Conservation (phyloP, 1,284 basidiomycete species). For the Ustilago curta region DNA sequence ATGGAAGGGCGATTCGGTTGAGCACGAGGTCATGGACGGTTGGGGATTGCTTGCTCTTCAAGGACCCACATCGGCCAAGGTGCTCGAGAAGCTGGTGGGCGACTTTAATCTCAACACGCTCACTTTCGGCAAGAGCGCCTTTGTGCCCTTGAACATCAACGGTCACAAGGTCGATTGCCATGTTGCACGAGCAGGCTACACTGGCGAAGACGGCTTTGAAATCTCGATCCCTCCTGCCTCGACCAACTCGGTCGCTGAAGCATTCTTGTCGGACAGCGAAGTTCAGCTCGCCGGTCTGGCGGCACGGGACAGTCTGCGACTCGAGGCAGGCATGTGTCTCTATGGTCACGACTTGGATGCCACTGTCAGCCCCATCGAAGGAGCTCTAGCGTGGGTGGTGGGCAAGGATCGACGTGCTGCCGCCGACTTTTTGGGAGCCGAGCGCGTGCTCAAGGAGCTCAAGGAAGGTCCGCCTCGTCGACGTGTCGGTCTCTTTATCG, state of each 20-base stretch:
- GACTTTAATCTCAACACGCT: constrained; percentile 74
- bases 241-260: constrained; percentile 79
- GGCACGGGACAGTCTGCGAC: constrained; percentile 88
- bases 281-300: constrained; percentile 91
- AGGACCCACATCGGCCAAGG: constrained; percentile 84
- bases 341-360: constrained; percentile 95
- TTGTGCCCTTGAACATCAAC: constrained; percentile 72
- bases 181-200: constrained; percentile 96
- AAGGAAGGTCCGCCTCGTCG: constrained; percentile 80
- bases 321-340: constrained; percentile 98
- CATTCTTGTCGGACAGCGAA: constrained; percentile 75
- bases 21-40: constrained; percentile 83
- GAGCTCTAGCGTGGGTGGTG: constrained; percentile 90
- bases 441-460: constrained; percentile 81
- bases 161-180: constrained; percentile 74
- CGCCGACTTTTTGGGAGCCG: constrained; percentile 83
- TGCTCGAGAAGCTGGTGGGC: constrained; percentile 76
- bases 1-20: constrained; percentile 74
- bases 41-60: constrained; percentile 93
- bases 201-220: constrained; percentile 98
- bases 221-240: constrained; percentile 88
- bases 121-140: constrained; percentile 66
- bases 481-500: constrained; percentile 83
- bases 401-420: constrained; percentile 83
- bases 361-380: constrained; percentile 83